phyloP scores from a whole-genome alignment of 2,329 filamentous ascomycete species.

The Biscogniauxia mediterranea region DNA sequence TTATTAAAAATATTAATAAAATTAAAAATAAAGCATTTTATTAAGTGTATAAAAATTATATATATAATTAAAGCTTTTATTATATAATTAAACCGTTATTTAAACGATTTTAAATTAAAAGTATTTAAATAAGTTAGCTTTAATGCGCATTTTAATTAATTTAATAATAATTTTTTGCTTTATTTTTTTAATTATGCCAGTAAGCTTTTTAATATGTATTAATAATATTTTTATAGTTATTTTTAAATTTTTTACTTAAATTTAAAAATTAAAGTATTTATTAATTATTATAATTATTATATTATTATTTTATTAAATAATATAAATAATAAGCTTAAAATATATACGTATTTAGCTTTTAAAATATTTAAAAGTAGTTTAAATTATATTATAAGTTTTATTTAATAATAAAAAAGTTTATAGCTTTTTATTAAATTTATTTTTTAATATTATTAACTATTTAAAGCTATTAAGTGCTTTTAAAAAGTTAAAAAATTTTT shows the following conservation, averaged over 20 bases:
- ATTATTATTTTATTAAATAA: neutral
- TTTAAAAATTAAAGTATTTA: neutral
- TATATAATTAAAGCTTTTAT: neutral
- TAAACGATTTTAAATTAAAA: neutral
- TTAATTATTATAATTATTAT: neutral
- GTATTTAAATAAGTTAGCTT: neutral
- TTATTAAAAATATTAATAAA: neutral
- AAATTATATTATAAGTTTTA: neutral
- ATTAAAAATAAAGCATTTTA: constrained; percentile 1
- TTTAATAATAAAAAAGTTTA: neutral
- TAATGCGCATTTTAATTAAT: neutral
- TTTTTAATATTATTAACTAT: neutral
- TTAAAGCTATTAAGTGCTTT: neutral
- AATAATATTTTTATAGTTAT: neutral
- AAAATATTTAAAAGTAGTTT: neutral
- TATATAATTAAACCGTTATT: neutral
- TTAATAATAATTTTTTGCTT: neutral
- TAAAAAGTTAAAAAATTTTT: neutral
- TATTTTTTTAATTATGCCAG: neutral
- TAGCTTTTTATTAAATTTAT: neutral
- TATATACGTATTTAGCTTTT: neutral
- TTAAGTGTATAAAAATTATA: neutral
- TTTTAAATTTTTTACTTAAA: neutral
- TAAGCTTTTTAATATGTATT: neutral
- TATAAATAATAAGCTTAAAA: neutral